Conservation (phyloP, 2,329 filamentous ascomycete genomes). For the Rutstroemia sp. region DNA sequence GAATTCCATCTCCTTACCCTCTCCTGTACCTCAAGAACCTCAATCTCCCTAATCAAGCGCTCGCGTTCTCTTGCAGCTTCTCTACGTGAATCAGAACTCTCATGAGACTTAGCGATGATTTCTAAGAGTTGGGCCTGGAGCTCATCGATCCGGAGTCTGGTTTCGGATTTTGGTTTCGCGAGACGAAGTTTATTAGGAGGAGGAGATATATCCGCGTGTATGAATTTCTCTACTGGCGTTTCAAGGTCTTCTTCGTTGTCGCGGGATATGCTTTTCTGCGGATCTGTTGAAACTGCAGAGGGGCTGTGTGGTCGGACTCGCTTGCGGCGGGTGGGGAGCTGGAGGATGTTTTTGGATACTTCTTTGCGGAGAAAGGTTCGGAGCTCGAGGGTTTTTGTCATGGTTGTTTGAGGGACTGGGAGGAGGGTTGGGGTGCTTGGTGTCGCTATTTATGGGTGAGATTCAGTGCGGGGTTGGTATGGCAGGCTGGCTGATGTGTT, state of each 20-base stretch:
- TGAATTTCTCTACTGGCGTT: neutral
- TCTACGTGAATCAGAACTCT: neutral
- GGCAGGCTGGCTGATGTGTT: no score
- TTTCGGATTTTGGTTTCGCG: neutral
- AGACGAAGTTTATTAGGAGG: no score
- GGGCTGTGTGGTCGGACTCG: no score
- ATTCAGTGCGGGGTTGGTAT: no score
- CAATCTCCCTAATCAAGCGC: constrained; percentile 6
- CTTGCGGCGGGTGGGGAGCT: neutral
- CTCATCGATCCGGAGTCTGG: neutral
- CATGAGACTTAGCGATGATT: neutral
- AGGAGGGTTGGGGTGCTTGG: no score
- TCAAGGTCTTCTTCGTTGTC: constrained; percentile 1
- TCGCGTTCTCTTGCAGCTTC: neutral
- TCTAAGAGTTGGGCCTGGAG: constrained; percentile 1
- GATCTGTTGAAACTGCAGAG: neutral
- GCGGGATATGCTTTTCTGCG: neutral
- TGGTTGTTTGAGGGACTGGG: neutral
- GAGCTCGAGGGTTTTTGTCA: neutral
- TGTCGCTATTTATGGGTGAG: no score
- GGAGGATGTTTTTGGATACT: constrained; percentile 6
- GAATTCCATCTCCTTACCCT: constrained; percentile 1
- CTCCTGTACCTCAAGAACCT: constrained; percentile 5
- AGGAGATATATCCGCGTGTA: neutral
- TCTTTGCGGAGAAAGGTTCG: constrained; percentile 11